Evolutionary conservation across 2,329 filamentous ascomycete species (phyloP).

Genomic region (Alternaria sp.): DNA sequence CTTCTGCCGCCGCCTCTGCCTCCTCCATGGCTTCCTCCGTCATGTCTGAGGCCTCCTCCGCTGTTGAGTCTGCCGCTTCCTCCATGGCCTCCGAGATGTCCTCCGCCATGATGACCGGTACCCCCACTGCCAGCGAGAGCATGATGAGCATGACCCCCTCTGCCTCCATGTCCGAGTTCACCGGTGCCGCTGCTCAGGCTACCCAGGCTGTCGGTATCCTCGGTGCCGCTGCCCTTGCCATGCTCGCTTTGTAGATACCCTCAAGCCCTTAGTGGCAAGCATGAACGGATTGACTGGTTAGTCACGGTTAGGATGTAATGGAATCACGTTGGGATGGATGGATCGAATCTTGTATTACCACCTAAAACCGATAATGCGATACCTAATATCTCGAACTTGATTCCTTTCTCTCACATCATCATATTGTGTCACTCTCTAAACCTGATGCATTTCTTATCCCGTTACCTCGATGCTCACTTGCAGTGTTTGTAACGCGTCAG

Average conservation of each 20-base stretch:
- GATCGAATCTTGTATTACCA: not conserved
- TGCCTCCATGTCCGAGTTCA: constrained; percentile 32
- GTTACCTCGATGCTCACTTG: not conserved
- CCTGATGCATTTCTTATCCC: not conserved
- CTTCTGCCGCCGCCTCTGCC: constrained; percentile 13
- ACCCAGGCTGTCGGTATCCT: constrained; percentile 43
- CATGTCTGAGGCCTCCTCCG: constrained; percentile 14
- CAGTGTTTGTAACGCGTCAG: not conserved
- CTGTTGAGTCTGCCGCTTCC: constrained; percentile 12
- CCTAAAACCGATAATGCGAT: not conserved
- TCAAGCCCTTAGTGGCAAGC: not conserved
- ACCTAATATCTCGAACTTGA: not conserved
- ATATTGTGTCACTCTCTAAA: not conserved
- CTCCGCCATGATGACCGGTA: constrained; percentile 8
- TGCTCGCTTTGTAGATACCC: constrained; percentile 43
- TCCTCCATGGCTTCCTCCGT: constrained; percentile 12
- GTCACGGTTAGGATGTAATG: constrained; percentile 1
- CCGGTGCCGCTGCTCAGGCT: constrained; percentile 42
- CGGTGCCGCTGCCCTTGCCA: constrained; percentile 44
- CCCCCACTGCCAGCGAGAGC: constrained; percentile 7
- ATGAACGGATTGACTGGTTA: not conserved
- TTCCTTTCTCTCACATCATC: not conserved
- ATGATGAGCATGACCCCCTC: constrained; percentile 6
- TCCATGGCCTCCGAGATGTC: constrained; percentile 17
- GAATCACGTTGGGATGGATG: not conserved